Percentiles rank a stretch among this genome's conserved stretches.
Evolutionary conservation across 345 rosid species (phyloP).

Genomic region (Populus deltoides): DNA sequence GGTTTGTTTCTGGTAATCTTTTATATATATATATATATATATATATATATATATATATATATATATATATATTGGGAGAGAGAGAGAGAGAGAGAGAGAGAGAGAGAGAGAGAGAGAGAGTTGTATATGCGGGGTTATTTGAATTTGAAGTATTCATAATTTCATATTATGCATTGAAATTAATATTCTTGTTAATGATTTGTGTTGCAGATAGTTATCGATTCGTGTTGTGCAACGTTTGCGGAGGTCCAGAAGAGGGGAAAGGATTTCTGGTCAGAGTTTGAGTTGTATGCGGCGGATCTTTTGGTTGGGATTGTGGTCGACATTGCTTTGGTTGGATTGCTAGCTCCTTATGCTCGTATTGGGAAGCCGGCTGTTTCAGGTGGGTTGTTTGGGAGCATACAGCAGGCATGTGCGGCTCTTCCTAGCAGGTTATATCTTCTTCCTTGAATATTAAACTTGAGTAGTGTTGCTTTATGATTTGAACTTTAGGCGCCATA

Average conservation of each 20-base stretch:
- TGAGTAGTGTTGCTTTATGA: neutral
- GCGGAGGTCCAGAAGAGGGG: constrained; percentile 95
- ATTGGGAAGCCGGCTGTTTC: constrained; percentile 65
- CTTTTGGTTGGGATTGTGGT: constrained; percentile 83
- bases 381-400: constrained; percentile 56
- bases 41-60: too few relatives aligned
- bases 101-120: too few relatives aligned
- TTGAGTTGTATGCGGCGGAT: constrained; percentile 90
- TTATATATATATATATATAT: neutral
- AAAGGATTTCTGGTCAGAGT: constrained; percentile 89
- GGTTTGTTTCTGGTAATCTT: constrained; percentile 39
- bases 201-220: constrained; percentile 71
- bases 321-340: constrained; percentile 81
- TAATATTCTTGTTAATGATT: neutral
- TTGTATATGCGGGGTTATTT: neutral
- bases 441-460: neutral
- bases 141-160: too few relatives aligned
- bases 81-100: too few relatives aligned
- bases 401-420: constrained; percentile 70
- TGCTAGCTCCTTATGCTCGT: constrained; percentile 92
- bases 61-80: too few relatives aligned
- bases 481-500: too few relatives aligned
- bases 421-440: constrained; percentile 81
- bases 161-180: too few relatives aligned
- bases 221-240: constrained; percentile 86